phyloP scores from a whole-genome alignment of 2,329 filamentous ascomycete species.

The Clarireedia homoeocarpa region DNA sequence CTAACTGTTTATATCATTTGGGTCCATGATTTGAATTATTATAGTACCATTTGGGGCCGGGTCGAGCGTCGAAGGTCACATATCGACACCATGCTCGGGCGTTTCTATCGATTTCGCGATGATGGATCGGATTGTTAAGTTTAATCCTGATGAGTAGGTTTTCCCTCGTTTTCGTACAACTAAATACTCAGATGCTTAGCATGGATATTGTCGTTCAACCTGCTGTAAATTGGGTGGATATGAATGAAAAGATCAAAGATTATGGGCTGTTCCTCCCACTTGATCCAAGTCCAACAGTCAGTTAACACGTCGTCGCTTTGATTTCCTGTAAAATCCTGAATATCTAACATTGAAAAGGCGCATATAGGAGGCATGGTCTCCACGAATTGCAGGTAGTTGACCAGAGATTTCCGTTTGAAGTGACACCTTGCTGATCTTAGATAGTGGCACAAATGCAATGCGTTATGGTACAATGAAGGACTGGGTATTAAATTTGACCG shows the following conservation, averaged over 20 bases:
- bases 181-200: conserved; percentile 1
- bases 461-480: conserved; percentile 83
- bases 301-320: not conserved
- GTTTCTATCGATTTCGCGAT: conserved; percentile 80
- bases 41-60: conserved; percentile 5
- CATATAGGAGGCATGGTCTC: conserved; percentile 79
- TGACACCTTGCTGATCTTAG: not conserved
- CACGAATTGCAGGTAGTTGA: conserved; percentile 47
- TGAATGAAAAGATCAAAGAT: conserved; percentile 63
- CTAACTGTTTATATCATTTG: not conserved
- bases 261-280: conserved; percentile 82
- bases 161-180: not conserved
- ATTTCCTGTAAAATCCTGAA: not conserved
- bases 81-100: conserved; percentile 75
- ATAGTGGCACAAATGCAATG: conserved; percentile 68
- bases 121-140: conserved; percentile 73
- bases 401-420: not conserved
- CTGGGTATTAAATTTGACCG: conserved; percentile 75
- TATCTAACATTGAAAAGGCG: conserved; percentile 32
- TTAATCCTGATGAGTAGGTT: conserved; percentile 65
- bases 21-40: not conserved
- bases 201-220: conserved; percentile 92
- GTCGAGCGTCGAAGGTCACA: conserved; percentile 60
- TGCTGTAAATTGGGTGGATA: conserved; percentile 76
- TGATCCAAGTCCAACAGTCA: conserved; percentile 55